Evolutionary conservation across 2,329 filamentous ascomycete species (phyloP), one percentile per base, ranked within the genome.

Genomic region (Cyphellophora attinorum): DNA sequence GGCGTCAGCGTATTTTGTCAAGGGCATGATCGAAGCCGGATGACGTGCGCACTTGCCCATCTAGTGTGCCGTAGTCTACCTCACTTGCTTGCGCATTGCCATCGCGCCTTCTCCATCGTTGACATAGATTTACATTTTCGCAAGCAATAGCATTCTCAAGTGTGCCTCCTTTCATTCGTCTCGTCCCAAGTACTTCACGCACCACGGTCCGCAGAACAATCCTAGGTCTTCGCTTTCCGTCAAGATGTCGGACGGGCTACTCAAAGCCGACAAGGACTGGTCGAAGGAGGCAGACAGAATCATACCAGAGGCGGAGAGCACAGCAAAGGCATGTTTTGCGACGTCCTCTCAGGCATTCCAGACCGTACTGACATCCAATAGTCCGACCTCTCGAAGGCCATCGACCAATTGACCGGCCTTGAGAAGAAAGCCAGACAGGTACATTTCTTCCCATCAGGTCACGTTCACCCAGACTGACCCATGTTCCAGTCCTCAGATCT

Each of bases 391-490:
- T 79, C 85, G 61, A 80, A 73, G 41, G 89, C 88, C 38, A 81
- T 98, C 56, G 91, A 98, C 65, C 95, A 95, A 72, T 81, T 98
- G 50, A 71, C 86, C 38, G 68, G 71, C 29, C 71, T 98, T 44
- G 91, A 98, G 73, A 98, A 98, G 68, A 88, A 96, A 68, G 85
- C 91, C 49, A 81, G 91, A 68, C 91, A 98, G n/a, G n/a, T n/a
- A n/a, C n/a, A n/a, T n/a, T n/a, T n/a, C n/a, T n/a, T n/a, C n/a
- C n/a, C n/a, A n/a, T n/a, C n/a, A n/a, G n/a, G n/a, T n/a, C n/a
- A n/a, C 18, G 33, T 33, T 34, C 29, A 33, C 27, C 43, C 36
- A 42, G 39, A 34, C 30, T 33, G 40, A 44, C 39, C 43, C 38
- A 47, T 93, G n/a, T n/a, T n/a, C n/a, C n/a, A n/a, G 85, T 84